Base-by-base conservation (phyloP, 75 land plant genomes). In the Pinus taeda region DNA sequence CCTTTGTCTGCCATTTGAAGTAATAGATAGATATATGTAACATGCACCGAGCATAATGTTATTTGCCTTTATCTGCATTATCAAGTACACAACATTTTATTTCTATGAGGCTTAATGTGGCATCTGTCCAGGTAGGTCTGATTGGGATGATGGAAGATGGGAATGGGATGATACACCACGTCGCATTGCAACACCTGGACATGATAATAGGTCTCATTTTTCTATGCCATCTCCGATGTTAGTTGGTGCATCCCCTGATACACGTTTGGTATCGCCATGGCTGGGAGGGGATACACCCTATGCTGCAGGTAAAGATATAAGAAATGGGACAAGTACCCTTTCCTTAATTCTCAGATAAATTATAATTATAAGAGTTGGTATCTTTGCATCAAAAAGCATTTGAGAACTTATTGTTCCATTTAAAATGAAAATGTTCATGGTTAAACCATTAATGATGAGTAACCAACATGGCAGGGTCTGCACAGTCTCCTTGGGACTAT, bases 151-250 rank as follows among this genome's bases (percentile, higher is more conserved):
- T 86, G 95, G 91, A 9, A 83, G 85, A 75, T 94, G 91, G 91
- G 95, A 95, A 74, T 93, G 93, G 93, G 95, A 93, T 72, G 93
- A 85, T 65, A 87, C 97, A 36, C 97, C 97, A 37, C 89, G 83
- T 18, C 75, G 90, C 8, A 87, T 79, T 53, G 33, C 69, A 74
- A 78, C 76, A 39, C 77, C 86, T 26, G 57, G 45, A 13, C 12
- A 65, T 57, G 83, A 77, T 56, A 83, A 77, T 56, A 83, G 85
- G 75, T 77, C 75, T 53, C 74, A 83, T 76, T 84, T 81, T 42
- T 86, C 87, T 65, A 89, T 93, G 26, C 98, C 98, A 63, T 89
- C 92, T 55, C 93, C 93, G 14, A 85, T 90, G 88, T 71, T 83
- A 7, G 81, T 75, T 67, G 93, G 87, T 17, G 86, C 85, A 18